Percentiles rank a stretch among this genome's conserved stretches.
Conservation (phyloP, 345 rosid genomes). For the Hibiscus trionum region DNA sequence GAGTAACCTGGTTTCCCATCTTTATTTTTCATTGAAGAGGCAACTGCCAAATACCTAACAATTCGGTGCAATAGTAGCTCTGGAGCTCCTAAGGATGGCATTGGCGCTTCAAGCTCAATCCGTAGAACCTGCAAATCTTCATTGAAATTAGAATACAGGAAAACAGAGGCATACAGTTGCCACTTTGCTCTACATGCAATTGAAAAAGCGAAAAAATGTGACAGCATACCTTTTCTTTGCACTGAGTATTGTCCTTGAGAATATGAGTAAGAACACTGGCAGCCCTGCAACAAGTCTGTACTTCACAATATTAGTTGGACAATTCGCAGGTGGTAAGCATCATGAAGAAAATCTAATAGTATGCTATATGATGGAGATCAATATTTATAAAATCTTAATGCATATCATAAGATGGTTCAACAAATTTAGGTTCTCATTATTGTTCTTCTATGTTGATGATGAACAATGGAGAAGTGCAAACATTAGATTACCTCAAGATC, state of each 20-base stretch:
- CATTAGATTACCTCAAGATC: slow-evolving; percentile 76
- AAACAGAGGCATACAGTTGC: neutral
- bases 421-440: neutral
- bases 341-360: slow-evolving; percentile 8
- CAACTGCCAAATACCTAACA: slow-evolving; percentile 83
- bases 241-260: slow-evolving; percentile 61
- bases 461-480: neutral
- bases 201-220: neutral
- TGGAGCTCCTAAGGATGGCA: slow-evolving; percentile 67
- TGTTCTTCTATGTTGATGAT: neutral
- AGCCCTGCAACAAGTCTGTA: slow-evolving; percentile 91
- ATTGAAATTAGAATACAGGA: slow-evolving; percentile 6
- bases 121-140: slow-evolving; percentile 47
- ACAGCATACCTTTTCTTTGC: slow-evolving; percentile 80
- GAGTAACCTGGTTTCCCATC: slow-evolving; percentile 51
- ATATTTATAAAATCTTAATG: slow-evolving; percentile 1
- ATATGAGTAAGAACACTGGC: slow-evolving; percentile 91
- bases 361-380: slow-evolving; percentile 3
- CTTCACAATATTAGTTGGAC: slow-evolving; percentile 24
- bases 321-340: slow-evolving; percentile 8
- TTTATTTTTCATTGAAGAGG: slow-evolving; percentile 67
- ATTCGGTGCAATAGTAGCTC: slow-evolving; percentile 86
- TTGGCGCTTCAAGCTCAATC: slow-evolving; percentile 71
- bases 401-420: neutral
- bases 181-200: neutral